phyloP scores from a whole-genome alignment of 768 basidiomycete genomes.

The Tricholoma saponaceum region DNA sequence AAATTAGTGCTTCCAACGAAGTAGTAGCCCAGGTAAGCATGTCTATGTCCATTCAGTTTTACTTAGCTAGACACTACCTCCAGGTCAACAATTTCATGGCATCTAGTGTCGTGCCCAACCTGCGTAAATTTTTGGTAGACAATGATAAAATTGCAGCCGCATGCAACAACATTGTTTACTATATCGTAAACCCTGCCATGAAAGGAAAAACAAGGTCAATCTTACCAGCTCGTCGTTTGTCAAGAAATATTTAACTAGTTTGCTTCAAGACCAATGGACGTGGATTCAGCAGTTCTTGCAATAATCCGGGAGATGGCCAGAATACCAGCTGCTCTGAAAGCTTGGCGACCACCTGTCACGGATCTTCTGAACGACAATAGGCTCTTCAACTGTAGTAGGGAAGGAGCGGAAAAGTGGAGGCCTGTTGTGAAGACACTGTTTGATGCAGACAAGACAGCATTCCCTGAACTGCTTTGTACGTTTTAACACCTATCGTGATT shows the following conservation, averaged over 20 bases:
- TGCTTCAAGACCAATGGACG: conserved; percentile 64
- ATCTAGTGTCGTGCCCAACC: conserved; percentile 59
- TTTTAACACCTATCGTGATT: conserved; percentile 21
- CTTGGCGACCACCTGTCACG: conserved; percentile 76
- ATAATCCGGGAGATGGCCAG: conserved; percentile 77
- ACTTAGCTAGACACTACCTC: no score
- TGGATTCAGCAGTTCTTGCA: conserved; percentile 61
- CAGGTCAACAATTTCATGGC: conserved; percentile 76
- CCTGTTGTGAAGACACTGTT: conserved; percentile 76
- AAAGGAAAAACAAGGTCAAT: conserved; percentile 70
- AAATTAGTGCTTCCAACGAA: conserved; percentile 35
- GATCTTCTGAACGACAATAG: conserved; percentile 85
- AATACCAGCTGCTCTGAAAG: conserved; percentile 72
- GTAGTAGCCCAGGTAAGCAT: conserved; percentile 41
- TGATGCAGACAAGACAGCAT: conserved; percentile 81
- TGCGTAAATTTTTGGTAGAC: conserved; percentile 79
- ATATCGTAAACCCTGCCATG: conserved; percentile 77
- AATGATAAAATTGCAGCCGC: conserved; percentile 76
- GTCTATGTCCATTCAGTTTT: conserved; percentile 4
- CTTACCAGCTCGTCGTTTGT: background rate
- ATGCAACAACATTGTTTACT: conserved; percentile 82
- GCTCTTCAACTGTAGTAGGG: conserved; percentile 73
- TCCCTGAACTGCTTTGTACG: conserved; percentile 80
- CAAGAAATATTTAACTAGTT: conserved; percentile 1
- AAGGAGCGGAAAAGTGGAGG: conserved; percentile 63